A percentile compares a stretch with the other conserved stretches of the same genome.
Evolutionary conservation across 805 yeast species (phyloP).

Genomic region (Yarrowia keelungensis): DNA sequence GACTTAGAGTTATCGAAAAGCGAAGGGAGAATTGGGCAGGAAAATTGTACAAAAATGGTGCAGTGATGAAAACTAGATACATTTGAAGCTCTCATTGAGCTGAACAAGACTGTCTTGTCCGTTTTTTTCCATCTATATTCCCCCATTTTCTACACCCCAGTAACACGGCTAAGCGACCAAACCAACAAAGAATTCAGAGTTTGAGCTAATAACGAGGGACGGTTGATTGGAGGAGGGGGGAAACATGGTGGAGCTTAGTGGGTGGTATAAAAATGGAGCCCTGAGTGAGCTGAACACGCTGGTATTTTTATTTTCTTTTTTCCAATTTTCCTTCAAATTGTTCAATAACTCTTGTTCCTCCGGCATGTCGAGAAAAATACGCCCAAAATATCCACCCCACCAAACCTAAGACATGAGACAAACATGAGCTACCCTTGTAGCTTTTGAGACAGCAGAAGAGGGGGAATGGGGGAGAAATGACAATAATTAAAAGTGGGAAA

Average conservation of each 20-base stretch:
- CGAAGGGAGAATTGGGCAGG: no score
- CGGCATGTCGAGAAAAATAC: conserved; percentile 28
- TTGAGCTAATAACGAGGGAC: not conserved
- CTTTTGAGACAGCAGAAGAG: not conserved
- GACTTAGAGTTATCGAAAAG: conserved; percentile 17
- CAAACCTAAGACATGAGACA: conserved; percentile 10
- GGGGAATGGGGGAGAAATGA: no score
- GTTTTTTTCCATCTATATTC: no score
- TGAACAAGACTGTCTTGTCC: not conserved
- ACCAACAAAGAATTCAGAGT: conserved; percentile 10
- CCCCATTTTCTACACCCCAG: not conserved
- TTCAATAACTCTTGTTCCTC: not conserved
- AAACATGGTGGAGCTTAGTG: not conserved
- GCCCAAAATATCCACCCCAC: conserved; percentile 35
- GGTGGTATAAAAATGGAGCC: not conserved
- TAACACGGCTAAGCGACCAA: conserved; percentile 5
- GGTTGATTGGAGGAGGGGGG: no score
- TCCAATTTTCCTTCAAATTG: not conserved
- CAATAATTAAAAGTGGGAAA: no score
- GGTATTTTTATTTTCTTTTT: not conserved
- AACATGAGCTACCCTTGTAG: not conserved
- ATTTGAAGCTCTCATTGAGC: not conserved
- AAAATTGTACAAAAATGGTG: no score
- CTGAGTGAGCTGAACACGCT: no score
- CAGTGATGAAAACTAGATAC: no score